Base-by-base conservation (phyloP, 768 basidiomycete genomes). In the Suillus variegatus region DNA sequence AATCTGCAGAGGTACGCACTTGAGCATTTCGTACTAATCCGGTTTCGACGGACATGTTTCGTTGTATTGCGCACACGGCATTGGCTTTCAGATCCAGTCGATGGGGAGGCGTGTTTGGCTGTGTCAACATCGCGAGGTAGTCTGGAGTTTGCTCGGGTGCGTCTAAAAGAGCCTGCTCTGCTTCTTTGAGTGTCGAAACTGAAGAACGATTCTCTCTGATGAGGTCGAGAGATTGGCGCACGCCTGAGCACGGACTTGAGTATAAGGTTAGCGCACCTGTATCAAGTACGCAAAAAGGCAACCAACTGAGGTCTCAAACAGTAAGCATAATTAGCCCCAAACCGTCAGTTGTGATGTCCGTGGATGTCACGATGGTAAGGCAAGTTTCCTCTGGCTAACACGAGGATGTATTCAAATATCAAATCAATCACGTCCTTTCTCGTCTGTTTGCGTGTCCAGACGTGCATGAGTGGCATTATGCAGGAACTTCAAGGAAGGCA, bases 181-280 rank as follows among this genome's bases (percentile, higher is more conserved):
- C 28, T 28, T 28, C 28, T 28, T 28, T 28, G 28, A 28, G 28
- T 28, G 28, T 28, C 2, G 28, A 28, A 28, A 28, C 28, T 28
- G 28, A 28, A 28, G 28, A 28, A 28, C 28, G 3, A 28, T 28
- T 28, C 28, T 28, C 28, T 28, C 28, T 28, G 28, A 28, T 28
- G 28, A 28, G 28, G 28, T 28, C 28, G 28, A 28, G 28, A 28
- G 28, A 28, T 28, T 28, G 28, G 3, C 2, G 3, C 2, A 28
- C 28, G 3, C 3, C 2, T 28, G 28, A 28, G n/a, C 6, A 22
- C 49, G 18, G 84, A 78, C 51, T 86, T 85, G 82, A 94, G 95
- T 20, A 90, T 95, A 66, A 99, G 88, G 78, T 28, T 93, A 99
- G 58, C 95, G 91, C 0, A 95, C 93, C 79, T 98, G 96, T 14